Evolutionary conservation across 176 grass and related monocot genomes (phyloP), one percentile per base, ranked within the genome.

Genomic region (Aegilops bicornis): DNA sequence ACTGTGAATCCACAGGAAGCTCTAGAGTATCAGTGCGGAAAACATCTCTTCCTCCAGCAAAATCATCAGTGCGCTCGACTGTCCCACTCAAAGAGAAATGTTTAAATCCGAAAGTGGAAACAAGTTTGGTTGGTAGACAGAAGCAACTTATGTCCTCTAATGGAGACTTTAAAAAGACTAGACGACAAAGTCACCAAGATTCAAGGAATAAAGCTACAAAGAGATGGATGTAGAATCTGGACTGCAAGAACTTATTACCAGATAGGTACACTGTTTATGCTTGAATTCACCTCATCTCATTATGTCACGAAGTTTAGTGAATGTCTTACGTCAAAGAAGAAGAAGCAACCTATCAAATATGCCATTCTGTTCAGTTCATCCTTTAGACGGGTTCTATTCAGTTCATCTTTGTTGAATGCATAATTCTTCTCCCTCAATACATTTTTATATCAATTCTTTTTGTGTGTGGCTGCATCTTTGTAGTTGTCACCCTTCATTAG

Each of bases 91-190:
- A 81, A 91, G 89, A 95, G 91, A 95, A 92, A 24, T 58, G 1
- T 22, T 87, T 82, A 30, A 89, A 84, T 32, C 79, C 73, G 0
- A 84, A 77, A 84, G 73, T 78, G 45, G 85, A 90, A 87, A 79
- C 85, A 52, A 84, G 45, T 63, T 50, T 62, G 12, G 78, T 77
- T 84, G 70, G 78, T 42, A 89, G 87, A 62, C 89, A 83, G 68
- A 92, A 86, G 82, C 84, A 90, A 8, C 58, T 45, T 45, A 30
- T 74, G 43, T 80, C 89, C 59, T 89, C 73, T 32, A 91, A 52
- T 84, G 90, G 67, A 71, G 88, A 91, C 81, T 95, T 88, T 75
- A 98, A 98, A 89, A 93, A 58, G 85, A 92, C 29, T 72, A 89
- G 87, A 90, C 48, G 87, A 50, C 75, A 76, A 65, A 82, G 71